Conservation (phyloP, 352 stramenopile genomes). For the Discostella stelligera region DNA sequence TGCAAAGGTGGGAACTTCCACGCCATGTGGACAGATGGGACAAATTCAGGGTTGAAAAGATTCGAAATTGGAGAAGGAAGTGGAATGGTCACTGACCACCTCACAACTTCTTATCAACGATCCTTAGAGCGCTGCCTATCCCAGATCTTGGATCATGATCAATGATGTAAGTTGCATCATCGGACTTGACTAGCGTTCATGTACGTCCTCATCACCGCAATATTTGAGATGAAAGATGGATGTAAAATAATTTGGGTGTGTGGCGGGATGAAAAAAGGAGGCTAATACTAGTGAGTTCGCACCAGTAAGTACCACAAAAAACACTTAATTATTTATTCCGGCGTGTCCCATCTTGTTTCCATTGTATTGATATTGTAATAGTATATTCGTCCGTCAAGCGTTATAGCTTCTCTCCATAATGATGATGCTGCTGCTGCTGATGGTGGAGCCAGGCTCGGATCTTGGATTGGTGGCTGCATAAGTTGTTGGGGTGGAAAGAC, state of each 20-base stretch:
- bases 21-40: slow-evolving; percentile 56
- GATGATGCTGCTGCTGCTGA: not conserved
- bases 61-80: slow-evolving; percentile 62
- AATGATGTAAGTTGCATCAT: no score
- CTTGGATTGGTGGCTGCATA: not conserved
- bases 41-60: slow-evolving; percentile 43
- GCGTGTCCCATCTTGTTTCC: slow-evolving; percentile 1
- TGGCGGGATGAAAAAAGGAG: not conserved
- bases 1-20: slow-evolving; percentile 13
- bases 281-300: not conserved
- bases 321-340: not conserved
- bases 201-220: not conserved
- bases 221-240: not conserved
- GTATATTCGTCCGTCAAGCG: slow-evolving; percentile 2
- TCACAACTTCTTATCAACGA: slow-evolving; percentile 57
- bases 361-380: slow-evolving; percentile 14
- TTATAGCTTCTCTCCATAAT: not conserved
- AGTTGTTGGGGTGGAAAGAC: not conserved
- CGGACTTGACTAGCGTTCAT: not conserved
- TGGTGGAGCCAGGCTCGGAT: not conserved
- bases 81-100: slow-evolving; percentile 63
- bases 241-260: not conserved
- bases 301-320: not conserved
- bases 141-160: not conserved
- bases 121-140: slow-evolving; percentile 13